These are phyloP conservation scores for Tuber melanosporum DNA, from an alignment of 495 filamentous ascomycete genomes.

Conservation along the genomic window DNA sequence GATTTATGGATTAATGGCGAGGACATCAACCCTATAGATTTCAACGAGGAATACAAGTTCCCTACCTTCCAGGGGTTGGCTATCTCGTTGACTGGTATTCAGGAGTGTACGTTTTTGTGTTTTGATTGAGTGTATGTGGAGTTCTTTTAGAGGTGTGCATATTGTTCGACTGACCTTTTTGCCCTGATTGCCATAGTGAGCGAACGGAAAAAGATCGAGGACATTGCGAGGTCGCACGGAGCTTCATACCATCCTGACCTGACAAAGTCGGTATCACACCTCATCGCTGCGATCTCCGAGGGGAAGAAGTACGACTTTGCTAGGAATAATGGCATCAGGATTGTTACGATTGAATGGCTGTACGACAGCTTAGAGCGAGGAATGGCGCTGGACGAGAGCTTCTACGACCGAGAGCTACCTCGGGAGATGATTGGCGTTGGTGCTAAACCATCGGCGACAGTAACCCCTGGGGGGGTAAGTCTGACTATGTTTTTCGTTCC, in stretches of 20 bases:
- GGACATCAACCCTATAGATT: constrained; percentile 64
- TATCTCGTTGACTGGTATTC: constrained; percentile 86
- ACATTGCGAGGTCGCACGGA: constrained; percentile 60
- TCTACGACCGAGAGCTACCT: constrained; percentile 69
- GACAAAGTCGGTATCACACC: constrained; percentile 75
- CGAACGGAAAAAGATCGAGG: constrained; percentile 61
- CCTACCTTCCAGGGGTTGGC: constrained; percentile 59
- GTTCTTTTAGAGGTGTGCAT: background rate
- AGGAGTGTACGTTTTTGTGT: constrained; percentile 57
- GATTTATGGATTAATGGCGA: constrained; percentile 72
- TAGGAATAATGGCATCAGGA: constrained; percentile 65
- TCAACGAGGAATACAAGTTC: constrained; percentile 57
- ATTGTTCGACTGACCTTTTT: constrained; percentile 8
- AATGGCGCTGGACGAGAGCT: constrained; percentile 81
- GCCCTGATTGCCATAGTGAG: constrained; percentile 47
- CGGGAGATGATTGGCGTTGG: constrained; percentile 63
- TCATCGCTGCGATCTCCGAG: constrained; percentile 69
- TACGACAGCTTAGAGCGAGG: constrained; percentile 76
- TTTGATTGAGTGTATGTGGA: background rate
- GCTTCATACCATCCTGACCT: constrained; percentile 79
- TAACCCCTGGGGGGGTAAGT: constrained; percentile 45
- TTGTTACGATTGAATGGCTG: constrained; percentile 79
- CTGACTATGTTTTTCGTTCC: constrained; percentile 42
- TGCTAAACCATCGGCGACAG: constrained; percentile 58
- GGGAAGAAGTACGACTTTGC: constrained; percentile 88